Conservation (phyloP, 805 yeast genomes). For the Cyberlindnera xishuangbannaensis region DNA sequence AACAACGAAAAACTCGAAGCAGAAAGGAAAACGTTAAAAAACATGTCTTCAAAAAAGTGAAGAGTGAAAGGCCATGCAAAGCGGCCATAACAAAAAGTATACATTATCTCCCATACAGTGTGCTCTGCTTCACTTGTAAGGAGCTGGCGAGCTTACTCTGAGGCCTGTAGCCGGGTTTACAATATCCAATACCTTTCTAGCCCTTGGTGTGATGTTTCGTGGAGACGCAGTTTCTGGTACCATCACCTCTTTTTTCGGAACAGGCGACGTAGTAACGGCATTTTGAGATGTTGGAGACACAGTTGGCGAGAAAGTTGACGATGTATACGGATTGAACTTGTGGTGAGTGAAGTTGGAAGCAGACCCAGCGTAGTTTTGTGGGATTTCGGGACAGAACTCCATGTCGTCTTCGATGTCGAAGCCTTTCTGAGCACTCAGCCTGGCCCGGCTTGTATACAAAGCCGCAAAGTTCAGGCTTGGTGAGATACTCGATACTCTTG, state of each 20-base stretch:
- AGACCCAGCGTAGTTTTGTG: slow-evolving; percentile 12
- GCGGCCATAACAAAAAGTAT: too few relatives aligned
- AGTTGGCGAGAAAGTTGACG: slow-evolving; percentile 53
- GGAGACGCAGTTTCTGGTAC: slow-evolving; percentile 27
- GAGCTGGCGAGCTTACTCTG: slow-evolving; percentile 48
- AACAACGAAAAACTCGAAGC: too few relatives aligned
- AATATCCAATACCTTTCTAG: slow-evolving; percentile 54
- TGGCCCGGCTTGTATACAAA: slow-evolving; percentile 43
- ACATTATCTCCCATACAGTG: too few relatives aligned
- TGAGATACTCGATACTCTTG: slow-evolving; percentile 15
- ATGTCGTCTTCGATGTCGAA: slow-evolving; percentile 59
- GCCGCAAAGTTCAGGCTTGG: slow-evolving; percentile 26
- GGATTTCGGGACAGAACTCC: slow-evolving; percentile 52
- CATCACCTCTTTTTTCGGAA: slow-evolving; percentile 20
- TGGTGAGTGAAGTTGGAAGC: slow-evolving; percentile 26
- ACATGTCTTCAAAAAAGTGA: too few relatives aligned
- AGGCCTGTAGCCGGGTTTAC: slow-evolving; percentile 57
- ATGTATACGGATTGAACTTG: slow-evolving; percentile 65
- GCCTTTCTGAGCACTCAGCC: slow-evolving; percentile 53
- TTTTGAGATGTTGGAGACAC: slow-evolving; percentile 31
- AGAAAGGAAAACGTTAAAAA: too few relatives aligned
- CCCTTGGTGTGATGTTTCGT: slow-evolving; percentile 47
- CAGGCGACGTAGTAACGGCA: slow-evolving; percentile 20
- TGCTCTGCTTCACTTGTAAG: slow-evolving; percentile 23
- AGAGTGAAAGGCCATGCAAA: too few relatives aligned